phyloP scores from a whole-genome alignment of 192 early-diverging fungal genomes.

The Rhizophlyctis rosea region DNA sequence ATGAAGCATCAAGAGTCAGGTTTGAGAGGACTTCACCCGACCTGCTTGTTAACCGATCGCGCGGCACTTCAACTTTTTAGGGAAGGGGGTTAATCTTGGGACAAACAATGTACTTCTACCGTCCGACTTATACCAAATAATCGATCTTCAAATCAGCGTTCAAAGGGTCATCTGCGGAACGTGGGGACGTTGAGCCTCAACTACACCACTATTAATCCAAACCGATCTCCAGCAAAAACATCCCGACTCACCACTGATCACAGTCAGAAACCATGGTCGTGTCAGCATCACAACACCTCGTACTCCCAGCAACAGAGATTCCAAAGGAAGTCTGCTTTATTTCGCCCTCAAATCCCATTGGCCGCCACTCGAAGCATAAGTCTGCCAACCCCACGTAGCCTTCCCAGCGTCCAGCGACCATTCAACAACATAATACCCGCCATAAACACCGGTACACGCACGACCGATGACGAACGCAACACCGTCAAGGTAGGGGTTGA shows the following conservation, averaged over 20 bases:
- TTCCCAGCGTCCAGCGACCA: neutral
- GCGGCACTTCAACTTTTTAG: no score
- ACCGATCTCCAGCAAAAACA: no score
- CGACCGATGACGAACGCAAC: neutral
- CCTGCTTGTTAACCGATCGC: no score
- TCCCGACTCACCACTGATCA: neutral
- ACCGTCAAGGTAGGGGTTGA: slow-evolving; percentile 1
- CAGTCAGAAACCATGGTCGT: neutral
- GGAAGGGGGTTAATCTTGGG: no score
- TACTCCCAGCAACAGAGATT: neutral
- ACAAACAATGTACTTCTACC: no score
- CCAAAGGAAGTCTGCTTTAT: neutral
- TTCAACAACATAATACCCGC: neutral
- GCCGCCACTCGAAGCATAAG: neutral
- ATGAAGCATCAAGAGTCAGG: no score
- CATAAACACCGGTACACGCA: neutral
- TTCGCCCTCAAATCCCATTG: neutral
- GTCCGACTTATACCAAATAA: no score
- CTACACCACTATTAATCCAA: no score
- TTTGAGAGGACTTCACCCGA: no score
- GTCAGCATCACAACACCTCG: neutral
- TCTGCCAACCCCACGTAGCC: neutral
- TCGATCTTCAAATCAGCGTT: no score
- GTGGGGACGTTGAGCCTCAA: no score
- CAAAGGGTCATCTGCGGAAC: no score